Evolutionary conservation across 257 asterid genomes (phyloP).

Genomic region (Plantago elongata): DNA sequence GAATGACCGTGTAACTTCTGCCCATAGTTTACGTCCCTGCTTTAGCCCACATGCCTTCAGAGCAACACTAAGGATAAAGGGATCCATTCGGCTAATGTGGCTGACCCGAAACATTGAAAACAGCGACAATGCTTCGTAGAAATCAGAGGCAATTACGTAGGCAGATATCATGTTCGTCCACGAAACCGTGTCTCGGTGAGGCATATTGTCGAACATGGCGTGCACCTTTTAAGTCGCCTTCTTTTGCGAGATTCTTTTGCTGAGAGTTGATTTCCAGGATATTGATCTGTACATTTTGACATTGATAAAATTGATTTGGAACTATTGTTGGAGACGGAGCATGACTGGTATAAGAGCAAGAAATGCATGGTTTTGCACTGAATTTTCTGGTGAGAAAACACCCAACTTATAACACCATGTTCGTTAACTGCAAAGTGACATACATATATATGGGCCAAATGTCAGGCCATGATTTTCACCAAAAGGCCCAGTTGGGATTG

Average conservation of each 20-base stretch:
- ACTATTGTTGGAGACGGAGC: slow-evolving; percentile 22
- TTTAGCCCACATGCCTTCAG: slow-evolving; percentile 67
- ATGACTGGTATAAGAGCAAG: slow-evolving; percentile 32
- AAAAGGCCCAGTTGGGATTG: no score
- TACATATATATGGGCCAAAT: no score
- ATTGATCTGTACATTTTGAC: slow-evolving; percentile 25
- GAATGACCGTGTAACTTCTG: slow-evolving; percentile 55
- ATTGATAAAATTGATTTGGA: slow-evolving; percentile 13
- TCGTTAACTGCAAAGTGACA: slow-evolving; percentile 7
- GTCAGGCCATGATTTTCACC: no score
- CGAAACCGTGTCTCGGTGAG: slow-evolving; percentile 63
- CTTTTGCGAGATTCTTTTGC: slow-evolving; percentile 38
- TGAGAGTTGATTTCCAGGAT: slow-evolving; percentile 49
- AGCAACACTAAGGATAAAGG: slow-evolving; percentile 70
- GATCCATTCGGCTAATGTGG: slow-evolving; percentile 50
- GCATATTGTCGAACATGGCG: slow-evolving; percentile 69
- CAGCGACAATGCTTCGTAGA: slow-evolving; percentile 63
- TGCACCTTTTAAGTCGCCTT: slow-evolving; percentile 51
- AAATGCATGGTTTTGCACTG: slow-evolving; percentile 30
- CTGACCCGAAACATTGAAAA: slow-evolving; percentile 55
- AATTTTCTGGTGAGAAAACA: slow-evolving; percentile 33
- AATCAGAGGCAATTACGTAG: slow-evolving; percentile 50
- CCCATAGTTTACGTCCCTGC: slow-evolving; percentile 41
- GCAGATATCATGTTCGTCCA: slow-evolving; percentile 88
- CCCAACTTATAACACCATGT: slow-evolving; percentile 33